Evolutionary conservation across 2,329 filamentous ascomycete genomes (phyloP).

Genomic region (Zasmidium cellare): DNA sequence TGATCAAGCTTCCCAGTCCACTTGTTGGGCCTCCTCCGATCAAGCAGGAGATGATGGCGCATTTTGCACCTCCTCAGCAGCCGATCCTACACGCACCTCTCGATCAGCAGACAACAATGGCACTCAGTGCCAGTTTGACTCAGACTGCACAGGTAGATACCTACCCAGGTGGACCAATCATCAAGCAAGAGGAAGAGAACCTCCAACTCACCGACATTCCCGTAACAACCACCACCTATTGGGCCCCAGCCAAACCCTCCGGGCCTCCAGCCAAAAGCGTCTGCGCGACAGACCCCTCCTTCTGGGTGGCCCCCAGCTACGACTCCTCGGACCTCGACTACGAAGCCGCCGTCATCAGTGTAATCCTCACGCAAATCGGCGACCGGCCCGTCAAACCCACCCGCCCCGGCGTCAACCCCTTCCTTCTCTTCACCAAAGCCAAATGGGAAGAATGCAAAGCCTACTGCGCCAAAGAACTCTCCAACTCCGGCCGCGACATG

Average conservation of each 20-base stretch:
- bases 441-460: constrained; percentile 63
- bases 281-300: constrained; percentile 32
- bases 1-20: constrained; percentile 73
- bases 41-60: constrained; percentile 41
- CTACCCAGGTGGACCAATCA: constrained; percentile 5
- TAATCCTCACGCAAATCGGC: constrained; percentile 66
- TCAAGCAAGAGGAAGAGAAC: constrained; percentile 29
- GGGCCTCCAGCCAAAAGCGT: constrained; percentile 31
- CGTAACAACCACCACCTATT: constrained; percentile 2
- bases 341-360: constrained; percentile 57
- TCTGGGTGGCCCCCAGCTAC: constrained; percentile 31
- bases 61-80: neutral
- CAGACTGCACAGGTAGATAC: neutral
- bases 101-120: neutral
- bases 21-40: constrained; percentile 61
- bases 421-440: constrained; percentile 83
- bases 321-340: constrained; percentile 49
- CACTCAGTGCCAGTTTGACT: neutral
- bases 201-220: constrained; percentile 5
- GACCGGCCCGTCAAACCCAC: constrained; percentile 70
- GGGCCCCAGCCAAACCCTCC: constrained; percentile 14
- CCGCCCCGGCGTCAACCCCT: constrained; percentile 78
- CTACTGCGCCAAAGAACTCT: constrained; percentile 63
- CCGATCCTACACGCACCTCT: neutral
- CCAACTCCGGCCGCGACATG: constrained; percentile 69